These are phyloP conservation scores for Trametes gibbosa DNA, from an alignment of 768 basidiomycete genomes.

Conservation along the genomic window DNA sequence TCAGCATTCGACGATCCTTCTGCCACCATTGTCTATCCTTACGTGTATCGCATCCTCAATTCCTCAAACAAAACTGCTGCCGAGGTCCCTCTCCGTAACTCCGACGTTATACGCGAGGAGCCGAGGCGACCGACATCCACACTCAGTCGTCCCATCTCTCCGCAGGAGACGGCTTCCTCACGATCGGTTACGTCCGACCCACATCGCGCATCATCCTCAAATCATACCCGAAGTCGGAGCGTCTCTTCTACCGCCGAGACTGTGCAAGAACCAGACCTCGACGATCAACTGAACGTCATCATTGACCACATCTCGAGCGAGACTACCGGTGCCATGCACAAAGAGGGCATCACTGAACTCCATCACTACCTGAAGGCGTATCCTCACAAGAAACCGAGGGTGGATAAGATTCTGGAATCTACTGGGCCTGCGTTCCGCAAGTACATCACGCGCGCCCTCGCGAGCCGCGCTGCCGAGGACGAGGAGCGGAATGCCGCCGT, in stretches of 20 bases:
- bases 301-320: slow-evolving; percentile 87
- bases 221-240: slow-evolving; percentile 67
- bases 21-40: slow-evolving; percentile 94
- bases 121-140: slow-evolving; percentile 52
- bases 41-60: slow-evolving; percentile 89
- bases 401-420: slow-evolving; percentile 85
- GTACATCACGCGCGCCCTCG: slow-evolving; percentile 85
- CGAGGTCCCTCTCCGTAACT: slow-evolving; percentile 33
- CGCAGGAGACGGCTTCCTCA: slow-evolving; percentile 51
- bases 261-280: slow-evolving; percentile 84
- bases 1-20: slow-evolving; percentile 94
- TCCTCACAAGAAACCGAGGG: slow-evolving; percentile 76
- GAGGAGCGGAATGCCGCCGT: slow-evolving; percentile 76
- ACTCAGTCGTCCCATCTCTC: slow-evolving; percentile 70
- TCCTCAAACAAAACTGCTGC: slow-evolving; percentile 49
- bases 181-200: slow-evolving; percentile 42
- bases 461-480: slow-evolving; percentile 85
- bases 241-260: slow-evolving; percentile 57
- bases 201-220: slow-evolving; percentile 54
- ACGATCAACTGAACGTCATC: slow-evolving; percentile 76
- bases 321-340: slow-evolving; percentile 85
- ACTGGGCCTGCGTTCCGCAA: slow-evolving; percentile 90
- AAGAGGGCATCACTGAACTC: slow-evolving; percentile 92
- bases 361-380: slow-evolving; percentile 92
- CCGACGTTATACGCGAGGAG: slow-evolving; percentile 32